These are phyloP conservation scores for Phanerodontia chrysosporium DNA, from an alignment of 768 basidiomycete species.

Conservation along the genomic window DNA sequence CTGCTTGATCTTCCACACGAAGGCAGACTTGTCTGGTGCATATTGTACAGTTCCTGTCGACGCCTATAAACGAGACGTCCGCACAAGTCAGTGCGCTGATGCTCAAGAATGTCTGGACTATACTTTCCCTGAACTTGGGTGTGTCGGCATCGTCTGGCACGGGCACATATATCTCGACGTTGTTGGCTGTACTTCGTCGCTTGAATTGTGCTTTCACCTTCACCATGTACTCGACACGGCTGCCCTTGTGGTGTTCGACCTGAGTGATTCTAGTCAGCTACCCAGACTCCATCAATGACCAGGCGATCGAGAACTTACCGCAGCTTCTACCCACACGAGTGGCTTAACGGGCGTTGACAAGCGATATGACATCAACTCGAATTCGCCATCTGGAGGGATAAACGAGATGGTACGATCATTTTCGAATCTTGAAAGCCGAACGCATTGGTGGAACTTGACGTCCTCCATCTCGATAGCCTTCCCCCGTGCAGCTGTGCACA, in stretches of 20 bases:
- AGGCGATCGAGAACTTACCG: constrained; percentile 38
- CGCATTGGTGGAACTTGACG: constrained; percentile 99
- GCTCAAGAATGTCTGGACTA: background rate
- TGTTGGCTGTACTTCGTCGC: constrained; percentile 92
- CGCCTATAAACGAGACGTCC: constrained; percentile 52
- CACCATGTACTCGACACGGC: constrained; percentile 91
- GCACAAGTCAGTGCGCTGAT: background rate
- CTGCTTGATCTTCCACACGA: constrained; percentile 99
- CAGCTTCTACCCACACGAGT: constrained; percentile 94
- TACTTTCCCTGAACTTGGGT: constrained; percentile 87
- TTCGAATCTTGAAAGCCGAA: constrained; percentile 93
- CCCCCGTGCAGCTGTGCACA: constrained; percentile 69
- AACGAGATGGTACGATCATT: constrained; percentile 99
- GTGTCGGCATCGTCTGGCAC: constrained; percentile 98
- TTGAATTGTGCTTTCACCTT: constrained; percentile 98
- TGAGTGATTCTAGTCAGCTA: background rate
- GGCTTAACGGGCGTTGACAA: constrained; percentile 95
- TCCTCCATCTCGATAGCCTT: constrained; percentile 99
- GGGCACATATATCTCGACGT: constrained; percentile 98
- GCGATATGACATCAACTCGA: constrained; percentile 98
- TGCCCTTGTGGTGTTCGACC: constrained; percentile 86
- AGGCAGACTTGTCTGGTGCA: constrained; percentile 95
- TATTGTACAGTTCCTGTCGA: constrained; percentile 95
- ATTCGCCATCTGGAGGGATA: constrained; percentile 98
- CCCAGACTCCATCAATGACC: too few relatives aligned